phyloP scores from a whole-genome alignment of 345 rosid genomes.

The Sonneratia alba region DNA sequence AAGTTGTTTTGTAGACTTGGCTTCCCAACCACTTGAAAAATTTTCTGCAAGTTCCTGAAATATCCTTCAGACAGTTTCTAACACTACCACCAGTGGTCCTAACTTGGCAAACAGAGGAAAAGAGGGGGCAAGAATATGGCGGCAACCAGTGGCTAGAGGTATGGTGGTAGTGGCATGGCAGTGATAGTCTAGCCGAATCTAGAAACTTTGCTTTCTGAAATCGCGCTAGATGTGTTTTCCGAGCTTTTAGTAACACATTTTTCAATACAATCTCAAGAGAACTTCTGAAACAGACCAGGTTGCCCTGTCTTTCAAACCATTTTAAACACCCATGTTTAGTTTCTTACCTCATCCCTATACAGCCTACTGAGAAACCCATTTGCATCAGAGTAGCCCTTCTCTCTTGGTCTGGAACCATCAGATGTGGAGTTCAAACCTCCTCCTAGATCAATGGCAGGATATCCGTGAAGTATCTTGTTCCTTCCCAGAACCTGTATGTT shows the following conservation, averaged over 20 bases:
- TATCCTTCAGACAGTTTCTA: not conserved
- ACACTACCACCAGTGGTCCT: not conserved
- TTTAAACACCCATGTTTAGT: not conserved
- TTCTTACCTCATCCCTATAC: conserved; percentile 65
- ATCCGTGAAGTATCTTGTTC: conserved; percentile 61
- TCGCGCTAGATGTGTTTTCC: not conserved
- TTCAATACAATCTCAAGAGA: not conserved
- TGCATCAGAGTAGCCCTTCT: conserved; percentile 29
- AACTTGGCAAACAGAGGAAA: not conserved
- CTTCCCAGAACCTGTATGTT: conserved; percentile 60
- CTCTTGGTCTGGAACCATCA: conserved; percentile 27
- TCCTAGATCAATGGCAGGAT: conserved; percentile 50
- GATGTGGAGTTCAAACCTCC: conserved; percentile 43
- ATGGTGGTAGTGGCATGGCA: not conserved
- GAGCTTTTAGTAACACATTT: not conserved
- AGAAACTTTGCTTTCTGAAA: not conserved
- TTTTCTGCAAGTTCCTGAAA: not conserved
- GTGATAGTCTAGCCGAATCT: not conserved
- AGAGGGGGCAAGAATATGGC: not conserved
- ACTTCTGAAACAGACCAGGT: not conserved
- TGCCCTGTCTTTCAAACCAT: not conserved
- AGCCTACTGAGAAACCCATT: conserved; percentile 52
- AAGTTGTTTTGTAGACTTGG: not conserved
- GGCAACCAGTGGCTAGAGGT: not conserved
- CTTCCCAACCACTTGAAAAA: not conserved